A percentile compares a stretch with the other conserved stretches of the same genome.
Conservation (phyloP, 352 stramenopile genomes). For the Phytophthora ramorum region DNA sequence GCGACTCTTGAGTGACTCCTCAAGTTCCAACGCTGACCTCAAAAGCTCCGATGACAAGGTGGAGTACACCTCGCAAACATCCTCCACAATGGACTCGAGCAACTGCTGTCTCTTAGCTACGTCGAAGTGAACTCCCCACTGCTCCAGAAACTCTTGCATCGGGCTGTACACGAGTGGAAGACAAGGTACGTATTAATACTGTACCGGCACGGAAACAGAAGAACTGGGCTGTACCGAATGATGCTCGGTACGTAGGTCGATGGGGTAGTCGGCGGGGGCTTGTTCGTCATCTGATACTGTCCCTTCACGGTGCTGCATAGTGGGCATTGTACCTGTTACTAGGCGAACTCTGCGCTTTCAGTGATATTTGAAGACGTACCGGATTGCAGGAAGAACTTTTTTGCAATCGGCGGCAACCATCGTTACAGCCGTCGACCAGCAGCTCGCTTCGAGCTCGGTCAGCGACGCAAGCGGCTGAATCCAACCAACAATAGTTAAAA, state of each 20-base stretch:
- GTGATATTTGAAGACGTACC: conserved; percentile 39
- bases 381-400: conserved; percentile 83
- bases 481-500: neutral
- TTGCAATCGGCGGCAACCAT: conserved; percentile 84
- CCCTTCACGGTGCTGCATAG: conserved; percentile 78
- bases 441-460: conserved; percentile 53
- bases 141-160: conserved; percentile 73
- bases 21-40: conserved; percentile 78
- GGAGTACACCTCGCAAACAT: conserved; percentile 67
- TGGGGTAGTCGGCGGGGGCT: conserved; percentile 65
- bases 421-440: conserved; percentile 69
- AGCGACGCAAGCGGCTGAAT: conserved; percentile 52
- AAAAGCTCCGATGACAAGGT: conserved; percentile 77
- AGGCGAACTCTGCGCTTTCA: neutral
- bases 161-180: conserved; percentile 43
- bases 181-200: conserved; percentile 8
- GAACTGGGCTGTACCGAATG: conserved; percentile 43
- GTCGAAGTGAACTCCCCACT: conserved; percentile 73
- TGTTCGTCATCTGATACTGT: conserved; percentile 93
- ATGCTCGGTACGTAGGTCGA: conserved; percentile 87
- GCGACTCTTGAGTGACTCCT: conserved; percentile 89
- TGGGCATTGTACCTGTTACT: neutral
- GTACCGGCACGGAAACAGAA: neutral
- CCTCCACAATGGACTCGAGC: conserved; percentile 59
- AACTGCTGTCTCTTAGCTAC: conserved; percentile 47